These are phyloP conservation scores for Botryotinia convoluta DNA, from an alignment of 2,329 filamentous ascomycete genomes.

Conservation along the genomic window DNA sequence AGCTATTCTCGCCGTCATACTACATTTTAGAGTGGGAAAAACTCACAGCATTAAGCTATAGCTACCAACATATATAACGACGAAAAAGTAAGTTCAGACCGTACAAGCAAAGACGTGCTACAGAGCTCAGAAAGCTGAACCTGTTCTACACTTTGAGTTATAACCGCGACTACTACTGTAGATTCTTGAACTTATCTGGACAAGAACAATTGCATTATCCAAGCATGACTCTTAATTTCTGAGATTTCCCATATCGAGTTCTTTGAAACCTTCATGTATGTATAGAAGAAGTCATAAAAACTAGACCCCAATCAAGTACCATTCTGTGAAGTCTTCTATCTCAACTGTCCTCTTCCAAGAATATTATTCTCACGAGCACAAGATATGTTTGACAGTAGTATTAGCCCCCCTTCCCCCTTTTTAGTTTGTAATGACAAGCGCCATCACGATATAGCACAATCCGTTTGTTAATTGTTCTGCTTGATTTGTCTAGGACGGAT, in stretches of 20 bases:
- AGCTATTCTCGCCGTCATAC: no score
- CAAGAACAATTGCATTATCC: neutral
- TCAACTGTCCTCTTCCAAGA: neutral
- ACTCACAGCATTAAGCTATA: no score
- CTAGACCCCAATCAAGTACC: no score
- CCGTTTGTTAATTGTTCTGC: neutral
- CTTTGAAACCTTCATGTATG: neutral
- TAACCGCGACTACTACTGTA: no score
- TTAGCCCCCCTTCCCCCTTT: neutral
- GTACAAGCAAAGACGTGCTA: no score
- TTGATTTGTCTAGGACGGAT: no score
- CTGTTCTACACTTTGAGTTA: no score
- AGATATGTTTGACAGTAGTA: neutral
- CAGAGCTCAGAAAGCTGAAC: no score
- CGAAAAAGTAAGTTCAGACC: no score
- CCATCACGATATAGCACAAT: neutral
- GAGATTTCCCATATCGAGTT: neutral
- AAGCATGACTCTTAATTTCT: neutral
- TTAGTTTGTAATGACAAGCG: neutral
- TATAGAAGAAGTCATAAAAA: neutral
- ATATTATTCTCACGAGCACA: neutral
- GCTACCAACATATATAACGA: no score
- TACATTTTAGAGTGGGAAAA: no score
- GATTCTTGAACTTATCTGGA: neutral
- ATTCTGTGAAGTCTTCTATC: no score